These are phyloP conservation scores for Tylopilus plumbeoviolaceoides DNA, from an alignment of 768 basidiomycete genomes.

Conservation along the genomic window DNA sequence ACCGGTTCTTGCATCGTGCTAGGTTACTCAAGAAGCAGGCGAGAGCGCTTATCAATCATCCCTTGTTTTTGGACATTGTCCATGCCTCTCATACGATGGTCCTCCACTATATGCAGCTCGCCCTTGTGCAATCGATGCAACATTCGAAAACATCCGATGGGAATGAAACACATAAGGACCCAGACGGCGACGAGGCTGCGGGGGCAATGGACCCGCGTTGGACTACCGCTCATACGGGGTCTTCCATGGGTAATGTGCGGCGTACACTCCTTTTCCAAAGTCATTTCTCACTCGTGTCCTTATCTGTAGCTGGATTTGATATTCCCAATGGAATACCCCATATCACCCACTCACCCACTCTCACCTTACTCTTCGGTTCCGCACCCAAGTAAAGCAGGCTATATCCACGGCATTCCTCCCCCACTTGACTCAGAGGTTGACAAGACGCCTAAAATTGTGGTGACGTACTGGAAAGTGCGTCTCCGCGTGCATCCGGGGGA, in stretches of 20 bases:
- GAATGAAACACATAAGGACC: background rate
- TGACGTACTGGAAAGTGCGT: slow-evolving; percentile 7
- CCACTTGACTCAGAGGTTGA: background rate
- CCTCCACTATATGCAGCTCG: background rate
- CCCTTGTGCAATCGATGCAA: slow-evolving; percentile 24
- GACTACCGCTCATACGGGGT: slow-evolving; percentile 11
- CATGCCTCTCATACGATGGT: slow-evolving; percentile 7
- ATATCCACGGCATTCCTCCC: background rate
- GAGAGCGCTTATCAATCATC: slow-evolving; percentile 34
- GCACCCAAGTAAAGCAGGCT: slow-evolving; percentile 14
- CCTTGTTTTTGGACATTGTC: slow-evolving; percentile 43
- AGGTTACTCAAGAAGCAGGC: slow-evolving; percentile 35
- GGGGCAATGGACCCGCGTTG: background rate
- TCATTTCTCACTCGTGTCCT: background rate
- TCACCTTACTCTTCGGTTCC: slow-evolving; percentile 18
- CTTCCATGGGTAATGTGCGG: slow-evolving; percentile 30
- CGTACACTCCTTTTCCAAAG: background rate
- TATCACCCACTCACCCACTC: slow-evolving; percentile 20
- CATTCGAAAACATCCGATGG: background rate
- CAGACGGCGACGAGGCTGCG: background rate
- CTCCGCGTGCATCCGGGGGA: slow-evolving; percentile 45
- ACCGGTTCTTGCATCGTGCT: slow-evolving; percentile 45
- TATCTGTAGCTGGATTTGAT: slow-evolving; percentile 30
- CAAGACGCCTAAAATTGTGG: slow-evolving; percentile 7
- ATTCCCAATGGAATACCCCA: slow-evolving; percentile 36